Evolutionary conservation across 2,329 filamentous ascomycete species (phyloP), one percentile per base, ranked within the genome.

Genomic region (Ophiostoma triangulosporum): DNA sequence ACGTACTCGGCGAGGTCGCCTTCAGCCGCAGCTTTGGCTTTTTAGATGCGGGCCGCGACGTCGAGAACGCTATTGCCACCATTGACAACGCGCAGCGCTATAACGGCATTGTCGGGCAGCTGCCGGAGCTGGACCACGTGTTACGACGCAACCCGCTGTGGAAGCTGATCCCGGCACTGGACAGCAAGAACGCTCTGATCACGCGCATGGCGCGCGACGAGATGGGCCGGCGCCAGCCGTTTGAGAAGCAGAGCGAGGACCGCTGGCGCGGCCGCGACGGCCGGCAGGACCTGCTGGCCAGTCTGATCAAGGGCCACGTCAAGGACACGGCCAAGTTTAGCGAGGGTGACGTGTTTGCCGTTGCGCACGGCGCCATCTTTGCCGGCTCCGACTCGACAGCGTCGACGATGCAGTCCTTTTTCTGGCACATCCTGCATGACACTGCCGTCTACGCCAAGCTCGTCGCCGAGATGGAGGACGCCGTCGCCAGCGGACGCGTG

Each of bases 371-470:
- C 9, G 75, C 76, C 1, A 78, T 77, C 57, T 76, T 80, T 60
- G 77, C 77, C 15, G 78, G 78, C 26, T 79, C 78, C 20, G 78
- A 81, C 64, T 79, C 77, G 0, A 80, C 78, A 0, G 77, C 78
- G 11, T 77, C 74, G 7, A 77, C 74, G 0, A 77, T 78, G 74
- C 74, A 77, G 58, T 76, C 73, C 53, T 75, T 77, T 62, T 76
- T 75, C 66, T 74, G 70, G 66, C 70, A 71, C 40, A 66, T 73
- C 0, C 66, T 78, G 9, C 69, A 72, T 35, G 68, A 71, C 22
- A 64, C 66, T 1, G 62, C 59, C 0, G 67, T 76, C 11, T 72
- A 76, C 58, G 51, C 59, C 2, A 57, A 58, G 4, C 61, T 78
- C 0, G 58, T 65, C 1, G 49, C 62, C 17, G 77, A 78, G 60